Evolutionary conservation across 148 eudicot genomes (phyloP).

Genomic region (Fagopyrum homotropicum): DNA sequence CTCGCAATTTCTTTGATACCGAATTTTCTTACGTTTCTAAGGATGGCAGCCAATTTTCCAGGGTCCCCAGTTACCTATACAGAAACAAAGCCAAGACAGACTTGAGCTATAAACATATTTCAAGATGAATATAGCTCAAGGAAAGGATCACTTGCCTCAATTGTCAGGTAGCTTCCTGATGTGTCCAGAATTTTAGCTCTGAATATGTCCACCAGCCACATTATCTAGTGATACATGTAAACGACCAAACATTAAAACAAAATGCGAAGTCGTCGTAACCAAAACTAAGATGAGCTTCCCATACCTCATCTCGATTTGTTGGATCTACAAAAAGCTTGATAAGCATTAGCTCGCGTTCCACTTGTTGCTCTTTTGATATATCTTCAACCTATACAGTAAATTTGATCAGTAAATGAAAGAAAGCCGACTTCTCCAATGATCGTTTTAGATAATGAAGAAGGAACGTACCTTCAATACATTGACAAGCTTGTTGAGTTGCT

Average conservation of each 20-base stretch:
- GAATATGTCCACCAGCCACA: constrained; percentile 78
- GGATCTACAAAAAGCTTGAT: constrained; percentile 64
- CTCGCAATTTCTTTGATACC: constrained; percentile 79
- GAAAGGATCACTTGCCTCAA: constrained; percentile 44
- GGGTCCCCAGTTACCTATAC: constrained; percentile 88
- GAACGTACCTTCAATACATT: constrained; percentile 63
- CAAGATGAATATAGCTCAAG: background rate
- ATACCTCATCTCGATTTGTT: constrained; percentile 57
- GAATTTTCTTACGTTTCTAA: constrained; percentile 68
- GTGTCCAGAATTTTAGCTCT: constrained; percentile 69
- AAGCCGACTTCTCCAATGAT: background rate
- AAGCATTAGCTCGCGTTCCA: constrained; percentile 90
- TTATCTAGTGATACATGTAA: constrained; percentile 34
- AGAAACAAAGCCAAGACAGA: background rate
- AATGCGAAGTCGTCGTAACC: too few species aligned
- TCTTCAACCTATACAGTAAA: constrained; percentile 54
- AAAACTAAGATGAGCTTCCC: too few species aligned
- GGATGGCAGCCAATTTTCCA: constrained; percentile 82
- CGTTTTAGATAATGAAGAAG: background rate
- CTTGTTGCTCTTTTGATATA: constrained; percentile 71
- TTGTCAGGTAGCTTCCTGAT: constrained; percentile 58
- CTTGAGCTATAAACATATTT: too few species aligned
- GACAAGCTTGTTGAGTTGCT: constrained; percentile 88
- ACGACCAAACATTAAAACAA: background rate
- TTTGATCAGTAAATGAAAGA: background rate